Conservation (phyloP, 2,329 filamentous ascomycete genomes). For the Alternaria novae-zelandiae region DNA sequence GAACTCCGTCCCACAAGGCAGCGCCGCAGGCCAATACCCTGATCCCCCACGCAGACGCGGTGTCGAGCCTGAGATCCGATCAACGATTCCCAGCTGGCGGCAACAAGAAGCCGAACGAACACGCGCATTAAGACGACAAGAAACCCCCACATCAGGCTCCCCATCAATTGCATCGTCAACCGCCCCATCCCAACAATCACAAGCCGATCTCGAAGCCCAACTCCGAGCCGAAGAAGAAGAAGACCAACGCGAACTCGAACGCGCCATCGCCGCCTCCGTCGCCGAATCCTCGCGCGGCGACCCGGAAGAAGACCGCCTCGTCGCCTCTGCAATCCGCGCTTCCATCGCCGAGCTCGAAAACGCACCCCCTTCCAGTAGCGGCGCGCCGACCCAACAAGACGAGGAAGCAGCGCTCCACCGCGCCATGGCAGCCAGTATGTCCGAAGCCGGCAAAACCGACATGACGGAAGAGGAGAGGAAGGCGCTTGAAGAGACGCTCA, state of each 20-base stretch:
- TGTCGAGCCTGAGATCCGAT: constrained; percentile 19
- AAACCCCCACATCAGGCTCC: constrained; percentile 34
- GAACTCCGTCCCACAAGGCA: constrained; percentile 19
- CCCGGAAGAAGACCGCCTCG: constrained; percentile 69
- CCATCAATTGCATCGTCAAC: constrained; percentile 2
- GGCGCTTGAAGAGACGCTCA: constrained; percentile 54
- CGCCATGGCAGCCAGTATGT: constrained; percentile 59
- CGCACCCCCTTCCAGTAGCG: constrained; percentile 30
- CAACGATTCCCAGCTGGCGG: constrained; percentile 19
- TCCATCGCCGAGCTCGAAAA: constrained; percentile 67
- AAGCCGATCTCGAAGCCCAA: constrained; percentile 24
- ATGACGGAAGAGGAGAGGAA: constrained; percentile 46
- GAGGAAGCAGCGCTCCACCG: constrained; percentile 56
- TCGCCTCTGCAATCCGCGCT: constrained; percentile 76
- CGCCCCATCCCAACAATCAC: constrained; percentile 16
- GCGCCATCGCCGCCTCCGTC: constrained; percentile 70
- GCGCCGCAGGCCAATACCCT: constrained; percentile 20
- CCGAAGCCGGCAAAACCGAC: constrained; percentile 48
- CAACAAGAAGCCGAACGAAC: constrained; percentile 21
- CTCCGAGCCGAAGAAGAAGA: constrained; percentile 40
- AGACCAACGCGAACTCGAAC: constrained; percentile 70
- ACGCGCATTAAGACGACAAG: constrained; percentile 23
- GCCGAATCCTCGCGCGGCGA: constrained; percentile 73
- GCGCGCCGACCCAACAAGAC: constrained; percentile 36
- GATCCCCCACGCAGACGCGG: constrained; percentile 13